These are phyloP conservation scores for Paraurostyla sp. DNA, from an alignment of 73 alveolate species.

Conservation along the genomic window DNA sequence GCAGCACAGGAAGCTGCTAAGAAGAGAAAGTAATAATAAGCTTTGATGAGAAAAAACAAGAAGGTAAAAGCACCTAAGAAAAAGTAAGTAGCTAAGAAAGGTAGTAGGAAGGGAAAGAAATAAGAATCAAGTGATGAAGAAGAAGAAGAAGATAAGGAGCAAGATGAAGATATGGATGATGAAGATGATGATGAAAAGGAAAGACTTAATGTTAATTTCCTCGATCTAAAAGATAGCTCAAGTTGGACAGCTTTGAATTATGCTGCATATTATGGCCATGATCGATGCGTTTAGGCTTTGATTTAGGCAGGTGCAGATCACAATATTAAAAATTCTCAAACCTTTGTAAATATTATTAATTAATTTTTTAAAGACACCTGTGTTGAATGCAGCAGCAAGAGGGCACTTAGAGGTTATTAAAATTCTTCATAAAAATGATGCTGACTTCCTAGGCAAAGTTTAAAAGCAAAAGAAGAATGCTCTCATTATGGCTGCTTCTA, in stretches of 20 bases:
- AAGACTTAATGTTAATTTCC: neutral
- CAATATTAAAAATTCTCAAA: conserved; percentile 79
- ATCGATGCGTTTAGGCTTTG: conserved; percentile 55
- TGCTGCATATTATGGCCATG: conserved; percentile 67
- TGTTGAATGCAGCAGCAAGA: conserved; percentile 70
- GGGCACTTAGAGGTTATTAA: conserved; percentile 91
- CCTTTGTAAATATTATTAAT: conserved; percentile 8
- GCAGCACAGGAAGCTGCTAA: too few relatives aligned
- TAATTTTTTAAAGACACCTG: conserved; percentile 51
- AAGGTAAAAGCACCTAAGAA: neutral
- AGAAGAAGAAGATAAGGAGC: conserved; percentile 6
- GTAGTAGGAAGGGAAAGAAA: neutral
- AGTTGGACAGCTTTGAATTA: conserved; percentile 55
- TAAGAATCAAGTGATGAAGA: neutral
- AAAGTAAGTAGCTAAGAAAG: neutral
- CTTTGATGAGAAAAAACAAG: neutral
- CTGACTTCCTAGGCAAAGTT: conserved; percentile 81
- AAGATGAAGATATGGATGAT: conserved; percentile 26
- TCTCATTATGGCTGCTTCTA: conserved; percentile 62
- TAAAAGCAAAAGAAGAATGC: conserved; percentile 77
- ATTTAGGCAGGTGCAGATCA: conserved; percentile 72
- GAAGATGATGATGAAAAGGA: conserved; percentile 23
- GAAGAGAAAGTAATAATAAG: neutral
- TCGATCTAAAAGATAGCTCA: conserved; percentile 16
- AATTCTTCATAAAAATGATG: conserved; percentile 77